phyloP scores from a whole-genome alignment of 139 green algal species.

The Auxenochlorella pyrenoidosa region DNA sequence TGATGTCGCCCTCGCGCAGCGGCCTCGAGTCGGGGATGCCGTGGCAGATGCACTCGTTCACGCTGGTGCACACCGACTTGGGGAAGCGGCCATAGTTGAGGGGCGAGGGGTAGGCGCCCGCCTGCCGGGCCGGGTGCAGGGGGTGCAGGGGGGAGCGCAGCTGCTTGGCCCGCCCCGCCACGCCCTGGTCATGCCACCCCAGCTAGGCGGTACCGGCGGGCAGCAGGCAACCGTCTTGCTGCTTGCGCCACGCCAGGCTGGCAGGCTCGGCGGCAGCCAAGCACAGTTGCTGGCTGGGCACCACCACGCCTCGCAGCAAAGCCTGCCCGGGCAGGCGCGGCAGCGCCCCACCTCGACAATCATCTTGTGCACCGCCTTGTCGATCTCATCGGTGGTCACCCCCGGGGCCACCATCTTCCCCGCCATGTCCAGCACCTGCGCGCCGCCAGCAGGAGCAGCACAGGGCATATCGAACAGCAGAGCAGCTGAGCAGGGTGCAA shows the following conservation, averaged over 20 bases:
- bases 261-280: no score
- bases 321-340: no score
- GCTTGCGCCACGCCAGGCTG: no score
- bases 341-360: slow-evolving; percentile 61
- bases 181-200: no score
- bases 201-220: no score
- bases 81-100: slow-evolving; percentile 96
- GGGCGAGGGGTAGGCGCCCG: slow-evolving; percentile 94
- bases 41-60: slow-evolving; percentile 99
- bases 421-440: slow-evolving; percentile 20
- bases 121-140: background rate
- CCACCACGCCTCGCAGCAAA: no score
- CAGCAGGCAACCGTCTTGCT: no score
- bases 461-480: no score
- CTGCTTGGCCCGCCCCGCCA: no score
- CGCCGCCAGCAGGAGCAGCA: no score
- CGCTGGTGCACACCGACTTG: slow-evolving; percentile 96
- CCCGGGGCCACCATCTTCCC: slow-evolving; percentile 65
- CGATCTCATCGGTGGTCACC: slow-evolving; percentile 96
- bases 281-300: no score
- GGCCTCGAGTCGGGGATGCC: slow-evolving; percentile 82
- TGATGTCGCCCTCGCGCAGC: slow-evolving; percentile 89
- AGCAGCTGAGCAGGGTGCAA: background rate
- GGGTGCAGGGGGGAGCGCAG: no score
- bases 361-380: slow-evolving; percentile 89